These are phyloP conservation scores for Magnusiomyces fungicola DNA, from an alignment of 1,139 yeast species.

Conservation along the genomic window DNA sequence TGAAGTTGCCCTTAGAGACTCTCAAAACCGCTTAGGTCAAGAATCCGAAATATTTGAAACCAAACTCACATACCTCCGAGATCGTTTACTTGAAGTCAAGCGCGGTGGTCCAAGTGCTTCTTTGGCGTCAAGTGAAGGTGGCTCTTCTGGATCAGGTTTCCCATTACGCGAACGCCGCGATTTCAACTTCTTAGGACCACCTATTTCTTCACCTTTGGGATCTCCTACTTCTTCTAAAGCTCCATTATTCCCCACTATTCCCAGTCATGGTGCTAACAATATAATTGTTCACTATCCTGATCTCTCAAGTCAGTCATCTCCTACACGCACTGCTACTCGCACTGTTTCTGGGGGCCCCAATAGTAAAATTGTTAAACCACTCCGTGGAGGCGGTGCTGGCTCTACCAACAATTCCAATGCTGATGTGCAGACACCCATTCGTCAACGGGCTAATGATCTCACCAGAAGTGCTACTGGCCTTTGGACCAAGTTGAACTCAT, in stretches of 20 bases:
- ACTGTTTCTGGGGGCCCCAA: not conserved
- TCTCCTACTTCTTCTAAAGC: not conserved
- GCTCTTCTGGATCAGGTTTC: not conserved
- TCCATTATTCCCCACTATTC: conserved; percentile 10
- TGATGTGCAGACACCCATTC: not conserved
- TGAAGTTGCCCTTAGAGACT: conserved; percentile 45
- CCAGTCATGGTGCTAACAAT: conserved; percentile 11
- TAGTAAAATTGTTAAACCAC: conserved; percentile 53
- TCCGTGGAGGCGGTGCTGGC: conserved; percentile 44
- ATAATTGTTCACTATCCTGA: conserved; percentile 13
- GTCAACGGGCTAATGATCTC: not conserved
- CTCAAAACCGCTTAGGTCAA: conserved; percentile 42
- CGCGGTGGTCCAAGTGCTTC: conserved; percentile 7
- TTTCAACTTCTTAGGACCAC: not conserved
- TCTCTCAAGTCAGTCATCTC: conserved; percentile 1
- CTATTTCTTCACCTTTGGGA: not conserved
- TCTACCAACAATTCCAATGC: not conserved
- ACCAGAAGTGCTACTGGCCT: conserved; percentile 8
- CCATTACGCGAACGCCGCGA: not conserved
- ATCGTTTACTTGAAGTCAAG: conserved; percentile 34
- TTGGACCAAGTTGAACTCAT: conserved; percentile 15
- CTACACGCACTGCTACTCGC: not conserved
- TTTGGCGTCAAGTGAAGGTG: too few relatives aligned
- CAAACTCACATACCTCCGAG: conserved; percentile 41
- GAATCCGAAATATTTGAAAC: conserved; percentile 51